Evolutionary conservation across 108 stramenopile species (phyloP).

Genomic region (Tribonema minus): DNA sequence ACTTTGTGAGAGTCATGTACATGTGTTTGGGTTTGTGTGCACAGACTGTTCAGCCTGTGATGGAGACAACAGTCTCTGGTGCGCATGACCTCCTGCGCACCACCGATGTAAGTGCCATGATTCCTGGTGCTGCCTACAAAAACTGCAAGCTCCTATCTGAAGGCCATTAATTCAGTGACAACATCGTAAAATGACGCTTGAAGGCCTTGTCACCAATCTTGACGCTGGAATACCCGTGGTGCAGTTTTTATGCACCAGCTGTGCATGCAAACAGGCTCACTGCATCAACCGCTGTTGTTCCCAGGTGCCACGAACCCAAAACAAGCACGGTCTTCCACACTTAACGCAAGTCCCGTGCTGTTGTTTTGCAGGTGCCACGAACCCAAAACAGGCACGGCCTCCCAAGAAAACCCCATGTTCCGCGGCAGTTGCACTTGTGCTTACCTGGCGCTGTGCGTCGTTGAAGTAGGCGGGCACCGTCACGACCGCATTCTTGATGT

Average conservation of each 20-base stretch:
- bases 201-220: too few relatives aligned
- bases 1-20: not conserved
- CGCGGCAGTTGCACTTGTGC: not conserved
- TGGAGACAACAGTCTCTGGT: not conserved
- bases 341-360: not conserved
- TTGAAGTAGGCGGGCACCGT: slow-evolving; percentile 98
- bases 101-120: not conserved
- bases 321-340: not conserved
- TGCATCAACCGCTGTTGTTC: not conserved
- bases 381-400: not conserved
- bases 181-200: too few relatives aligned
- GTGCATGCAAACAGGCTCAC: not conserved
- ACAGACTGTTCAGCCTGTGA: not conserved
- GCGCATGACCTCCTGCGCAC: not conserved
- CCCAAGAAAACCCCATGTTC: not conserved
- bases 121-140: not conserved
- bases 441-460: slow-evolving; percentile 89
- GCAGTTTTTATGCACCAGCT: too few relatives aligned
- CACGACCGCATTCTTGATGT: slow-evolving; percentile 80
- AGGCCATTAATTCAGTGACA: too few relatives aligned
- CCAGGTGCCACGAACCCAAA: not conserved
- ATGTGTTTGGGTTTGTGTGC: not conserved
- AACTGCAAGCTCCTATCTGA: too few relatives aligned
- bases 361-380: not conserved
- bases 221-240: too few relatives aligned